Percentiles rank a stretch among this genome's conserved stretches.
phyloP scores from a whole-genome alignment of 2,329 filamentous ascomycete genomes.

The Epichloe aotearoae region DNA sequence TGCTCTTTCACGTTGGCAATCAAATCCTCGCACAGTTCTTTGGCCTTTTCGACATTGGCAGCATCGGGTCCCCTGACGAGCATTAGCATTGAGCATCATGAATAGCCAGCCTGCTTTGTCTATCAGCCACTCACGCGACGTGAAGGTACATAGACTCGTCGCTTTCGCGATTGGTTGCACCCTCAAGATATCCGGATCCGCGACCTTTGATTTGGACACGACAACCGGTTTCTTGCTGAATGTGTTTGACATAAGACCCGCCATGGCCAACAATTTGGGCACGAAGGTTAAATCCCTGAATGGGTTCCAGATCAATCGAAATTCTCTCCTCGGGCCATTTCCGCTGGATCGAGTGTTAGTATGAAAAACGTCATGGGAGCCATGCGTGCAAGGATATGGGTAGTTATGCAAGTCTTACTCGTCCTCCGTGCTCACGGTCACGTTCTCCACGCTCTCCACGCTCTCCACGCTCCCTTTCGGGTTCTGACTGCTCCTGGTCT shows the following conservation, averaged over 20 bases:
- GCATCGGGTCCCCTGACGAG: conserved; percentile 67
- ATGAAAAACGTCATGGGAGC: neutral
- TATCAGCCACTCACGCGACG: conserved; percentile 56
- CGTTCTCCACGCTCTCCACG: conserved; percentile 40
- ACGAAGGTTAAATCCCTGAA: conserved; percentile 89
- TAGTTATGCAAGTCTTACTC: conserved; percentile 39
- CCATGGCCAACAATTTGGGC: conserved; percentile 93
- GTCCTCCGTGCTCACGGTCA: conserved; percentile 51
- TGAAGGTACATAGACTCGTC: conserved; percentile 96
- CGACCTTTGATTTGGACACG: conserved; percentile 97
- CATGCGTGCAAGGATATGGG: neutral
- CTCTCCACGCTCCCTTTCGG: conserved; percentile 44
- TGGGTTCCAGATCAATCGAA: conserved; percentile 75
- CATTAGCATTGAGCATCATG: conserved; percentile 1
- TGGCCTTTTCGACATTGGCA: conserved; percentile 73
- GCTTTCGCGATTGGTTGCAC: conserved; percentile 74
- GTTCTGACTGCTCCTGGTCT: conserved; percentile 54
- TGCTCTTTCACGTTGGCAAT: conserved; percentile 76
- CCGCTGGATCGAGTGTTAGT: conserved; percentile 39
- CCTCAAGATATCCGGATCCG: conserved; percentile 87
- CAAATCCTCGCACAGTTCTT: conserved; percentile 78
- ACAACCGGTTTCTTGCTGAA: conserved; percentile 88
- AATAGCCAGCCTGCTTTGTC: neutral
- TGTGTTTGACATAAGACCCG: conserved; percentile 94
- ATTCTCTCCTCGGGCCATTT: conserved; percentile 99